Evolutionary conservation across 1,284 basidiomycete genomes (phyloP), one percentile per base, ranked within the genome.

Genomic region (Ustilago bromivora): DNA sequence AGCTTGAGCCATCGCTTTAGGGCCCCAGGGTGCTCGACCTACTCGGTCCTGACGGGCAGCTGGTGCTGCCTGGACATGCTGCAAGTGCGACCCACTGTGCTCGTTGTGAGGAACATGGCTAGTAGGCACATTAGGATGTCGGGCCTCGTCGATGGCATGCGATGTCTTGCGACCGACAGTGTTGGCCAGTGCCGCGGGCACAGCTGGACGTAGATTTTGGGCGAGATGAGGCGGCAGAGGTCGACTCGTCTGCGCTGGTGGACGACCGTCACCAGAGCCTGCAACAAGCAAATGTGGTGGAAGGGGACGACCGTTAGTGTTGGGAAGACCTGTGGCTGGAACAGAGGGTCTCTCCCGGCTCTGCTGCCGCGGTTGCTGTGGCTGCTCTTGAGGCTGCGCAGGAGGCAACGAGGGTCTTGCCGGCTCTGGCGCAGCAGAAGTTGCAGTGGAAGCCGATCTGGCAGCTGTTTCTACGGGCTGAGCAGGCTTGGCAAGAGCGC

Each of bases 161-260:
- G 66, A 66, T 10, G 70, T 70, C 38, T 73, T 72, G 63, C 70
- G 59, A 46, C 66, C 61, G 36, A 61, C 19, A 19, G 35, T 36
- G 41, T 63, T 57, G 32, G 57, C 12, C 28, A 52, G 32, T 23
- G 35, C 23, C 31, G 57, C 32, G 49, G 64, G 32, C 46, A 54
- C 62, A 38, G 72, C 65, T 13, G 71, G 57, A 59, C 68, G 66
- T 32, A 71, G 32, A 23, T 62, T 63, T 32, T 73, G 65, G 15
- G 78, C 80, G 9, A 82, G 70, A 46, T 82, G 80, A 46, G 80
- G 80, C 11, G 80, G 78, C 38, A 82, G 51, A 10, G 74, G 68
- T 23, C 74, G 61, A 47, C 41, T 72, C 46, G 57, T 17, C 8
- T 53, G 59, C 10, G 52, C 46, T 15, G 63, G 17, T 17, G 61